A percentile compares a stretch with the other conserved stretches of the same genome.
Conservation (phyloP, 2,329 filamentous ascomycete genomes). For the Cladophialophora exuberans region DNA sequence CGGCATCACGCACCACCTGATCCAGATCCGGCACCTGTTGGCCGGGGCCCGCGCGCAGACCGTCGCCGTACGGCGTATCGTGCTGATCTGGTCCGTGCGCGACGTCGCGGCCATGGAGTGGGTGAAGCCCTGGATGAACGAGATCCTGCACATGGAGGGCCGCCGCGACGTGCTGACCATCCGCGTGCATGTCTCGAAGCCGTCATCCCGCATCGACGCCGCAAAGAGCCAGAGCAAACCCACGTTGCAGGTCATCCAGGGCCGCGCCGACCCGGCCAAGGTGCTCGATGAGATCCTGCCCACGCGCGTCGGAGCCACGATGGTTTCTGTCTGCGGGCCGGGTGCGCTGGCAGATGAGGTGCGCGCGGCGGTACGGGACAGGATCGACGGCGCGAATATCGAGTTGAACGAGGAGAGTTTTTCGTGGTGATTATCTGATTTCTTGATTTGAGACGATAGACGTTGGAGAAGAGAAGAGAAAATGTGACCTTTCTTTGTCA, state of each 20-base stretch:
- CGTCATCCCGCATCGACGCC: slow-evolving; percentile 58
- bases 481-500: no score
- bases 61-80: slow-evolving; percentile 61
- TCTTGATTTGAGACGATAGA: no score
- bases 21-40: slow-evolving; percentile 63
- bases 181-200: slow-evolving; percentile 66
- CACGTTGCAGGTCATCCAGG: slow-evolving; percentile 64
- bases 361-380: slow-evolving; percentile 55
- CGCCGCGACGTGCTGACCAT: slow-evolving; percentile 63
- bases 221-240: slow-evolving; percentile 53
- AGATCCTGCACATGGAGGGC: slow-evolving; percentile 62
- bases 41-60: slow-evolving; percentile 55
- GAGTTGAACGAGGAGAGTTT: slow-evolving; percentile 70
- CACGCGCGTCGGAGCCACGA: slow-evolving; percentile 60
- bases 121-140: slow-evolving; percentile 69
- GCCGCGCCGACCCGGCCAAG: slow-evolving; percentile 58
- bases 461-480: no score
- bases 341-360: slow-evolving; percentile 67
- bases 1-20: slow-evolving; percentile 68
- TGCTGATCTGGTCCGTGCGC: slow-evolving; percentile 66
- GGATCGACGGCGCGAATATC: slow-evolving; percentile 55
- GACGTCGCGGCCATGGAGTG: slow-evolving; percentile 64
- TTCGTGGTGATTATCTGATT: slow-evolving; percentile 61
- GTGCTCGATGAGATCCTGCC: slow-evolving; percentile 61
- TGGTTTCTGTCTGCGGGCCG: slow-evolving; percentile 65